Base-by-base conservation (phyloP, 192 early-diverging fungal genomes). In the Coemansia sp. region DNA sequence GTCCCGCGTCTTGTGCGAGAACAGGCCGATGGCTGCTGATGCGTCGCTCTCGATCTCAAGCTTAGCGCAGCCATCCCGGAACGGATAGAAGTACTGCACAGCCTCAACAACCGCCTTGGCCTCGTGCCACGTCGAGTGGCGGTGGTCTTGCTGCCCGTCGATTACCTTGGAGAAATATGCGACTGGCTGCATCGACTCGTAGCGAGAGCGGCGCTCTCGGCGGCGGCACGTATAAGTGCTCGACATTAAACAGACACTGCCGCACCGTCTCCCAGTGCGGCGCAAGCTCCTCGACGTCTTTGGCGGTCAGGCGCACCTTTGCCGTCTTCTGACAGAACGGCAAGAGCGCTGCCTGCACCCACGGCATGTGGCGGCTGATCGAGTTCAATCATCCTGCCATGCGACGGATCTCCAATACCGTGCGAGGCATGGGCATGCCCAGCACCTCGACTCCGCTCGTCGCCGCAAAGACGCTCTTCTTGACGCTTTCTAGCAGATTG, bases 21-120 rank as follows among this genome's bases (percentile, higher is more conserved):
- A 62, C 49, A 54, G 9, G 12, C 19, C 20, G 0, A 54, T n/a
- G n/a, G n/a, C n/a, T n/a, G n/a, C n/a, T n/a, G n/a, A n/a, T n/a
- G n/a, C n/a, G n/a, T n/a, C n/a, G n/a, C n/a, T n/a, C n/a, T n/a
- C n/a, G n/a, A n/a, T n/a, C n/a, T n/a, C 37, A 11, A 38, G 37
- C 11, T 38, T 38, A 38, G 37, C 37, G 6, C 70, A 69, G 0
- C 76, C 63, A 29, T 73, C 76, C 0, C 73, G 40, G 51, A 67
- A 73, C 0, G 66, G 51, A 45, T 70, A 79, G 39, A 79, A 73
- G 25, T 62, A 32, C n/a, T 60, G 59, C 8, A 67, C 71, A 0
- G 76, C 59, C 37, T 65, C 47, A 4, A 62, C 39, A 0, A 70
- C 62, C 0, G 70, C 71, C 3, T 45, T 63, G 0, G 71, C 66